Conservation (phyloP, 352 stramenopile species). For the Phytophthora podocarpi region DNA sequence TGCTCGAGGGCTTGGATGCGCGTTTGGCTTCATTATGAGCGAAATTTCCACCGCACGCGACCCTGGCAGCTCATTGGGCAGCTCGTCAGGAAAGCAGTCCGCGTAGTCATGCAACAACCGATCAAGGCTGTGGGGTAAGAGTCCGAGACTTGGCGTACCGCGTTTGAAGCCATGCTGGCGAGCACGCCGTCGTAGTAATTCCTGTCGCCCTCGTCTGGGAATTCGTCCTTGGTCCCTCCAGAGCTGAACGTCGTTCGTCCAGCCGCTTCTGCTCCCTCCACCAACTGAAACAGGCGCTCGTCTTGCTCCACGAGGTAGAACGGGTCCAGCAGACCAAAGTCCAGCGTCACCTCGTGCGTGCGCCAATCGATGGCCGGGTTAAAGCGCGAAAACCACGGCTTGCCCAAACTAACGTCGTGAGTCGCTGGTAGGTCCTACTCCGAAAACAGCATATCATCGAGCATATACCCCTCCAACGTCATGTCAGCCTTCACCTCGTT, state of each 20-base stretch:
- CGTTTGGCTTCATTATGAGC: conserved; percentile 10
- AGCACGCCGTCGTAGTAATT: neutral
- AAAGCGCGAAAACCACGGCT: conserved; percentile 13
- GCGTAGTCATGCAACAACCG: neutral
- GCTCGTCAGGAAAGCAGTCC: conserved; percentile 9
- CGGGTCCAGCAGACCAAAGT: neutral
- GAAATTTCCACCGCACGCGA: conserved; percentile 6
- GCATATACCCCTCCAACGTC: neutral
- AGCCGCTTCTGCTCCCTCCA: neutral
- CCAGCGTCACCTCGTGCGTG: conserved; percentile 10
- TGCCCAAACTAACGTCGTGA: conserved; percentile 16
- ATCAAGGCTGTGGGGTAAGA: neutral
- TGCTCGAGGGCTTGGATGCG: conserved; percentile 6
- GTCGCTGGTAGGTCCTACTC: conserved; percentile 6
- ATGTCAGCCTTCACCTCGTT: conserved; percentile 16
- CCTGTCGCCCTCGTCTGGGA: neutral
- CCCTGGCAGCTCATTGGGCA: too few relatives aligned
- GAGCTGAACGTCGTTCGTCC: neutral
- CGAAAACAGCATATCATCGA: conserved; percentile 1
- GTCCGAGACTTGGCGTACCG: neutral
- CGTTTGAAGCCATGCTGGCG: too few relatives aligned
- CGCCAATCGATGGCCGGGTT: conserved; percentile 14
- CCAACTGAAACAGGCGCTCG: neutral
- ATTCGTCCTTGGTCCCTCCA: too few relatives aligned
- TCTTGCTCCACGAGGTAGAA: neutral